phyloP scores from a whole-genome alignment of 1,284 basidiomycete species.

The Microstroma glucosiphilum region DNA sequence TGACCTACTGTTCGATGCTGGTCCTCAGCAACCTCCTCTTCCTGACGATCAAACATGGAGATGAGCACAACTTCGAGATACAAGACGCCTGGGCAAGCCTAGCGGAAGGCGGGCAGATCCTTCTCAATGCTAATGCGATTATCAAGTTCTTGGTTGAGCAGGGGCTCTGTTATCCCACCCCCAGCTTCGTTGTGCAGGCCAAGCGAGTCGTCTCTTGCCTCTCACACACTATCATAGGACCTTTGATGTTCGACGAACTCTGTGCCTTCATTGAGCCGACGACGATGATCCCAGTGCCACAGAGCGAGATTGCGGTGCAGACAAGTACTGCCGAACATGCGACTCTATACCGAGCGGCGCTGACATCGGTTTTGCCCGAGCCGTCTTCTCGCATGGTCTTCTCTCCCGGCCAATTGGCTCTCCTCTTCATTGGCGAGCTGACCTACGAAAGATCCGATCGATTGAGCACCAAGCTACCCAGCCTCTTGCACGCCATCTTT shows the following conservation, averaged over 20 bases:
- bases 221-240: conserved; percentile 69
- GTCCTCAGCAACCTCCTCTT: conserved; percentile 76
- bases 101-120: conserved; percentile 54
- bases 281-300: conserved; percentile 67
- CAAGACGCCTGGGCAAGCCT: conserved; percentile 73
- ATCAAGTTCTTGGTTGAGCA: conserved; percentile 80
- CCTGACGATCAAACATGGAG: conserved; percentile 71
- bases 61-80: conserved; percentile 73
- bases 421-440: conserved; percentile 77
- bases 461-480: conserved; percentile 64
- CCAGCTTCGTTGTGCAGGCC: conserved; percentile 70
- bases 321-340: conserved; percentile 23
- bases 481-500: conserved; percentile 73
- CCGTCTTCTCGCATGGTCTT: conserved; percentile 46
- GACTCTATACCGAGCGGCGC: conserved; percentile 15
- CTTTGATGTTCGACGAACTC: conserved; percentile 71
- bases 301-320: conserved; percentile 54
- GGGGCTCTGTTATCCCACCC: conserved; percentile 72
- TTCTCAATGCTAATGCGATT: conserved; percentile 70
- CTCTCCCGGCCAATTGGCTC: conserved; percentile 77
- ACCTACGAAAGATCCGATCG: conserved; percentile 74
- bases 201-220: conserved; percentile 77
- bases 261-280: conserved; percentile 76
- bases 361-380: conserved; percentile 24
- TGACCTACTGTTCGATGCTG: conserved; percentile 27